Evolutionary conservation across 139 green algal genomes (phyloP).

Genomic region (Coccomyxa sp.): DNA sequence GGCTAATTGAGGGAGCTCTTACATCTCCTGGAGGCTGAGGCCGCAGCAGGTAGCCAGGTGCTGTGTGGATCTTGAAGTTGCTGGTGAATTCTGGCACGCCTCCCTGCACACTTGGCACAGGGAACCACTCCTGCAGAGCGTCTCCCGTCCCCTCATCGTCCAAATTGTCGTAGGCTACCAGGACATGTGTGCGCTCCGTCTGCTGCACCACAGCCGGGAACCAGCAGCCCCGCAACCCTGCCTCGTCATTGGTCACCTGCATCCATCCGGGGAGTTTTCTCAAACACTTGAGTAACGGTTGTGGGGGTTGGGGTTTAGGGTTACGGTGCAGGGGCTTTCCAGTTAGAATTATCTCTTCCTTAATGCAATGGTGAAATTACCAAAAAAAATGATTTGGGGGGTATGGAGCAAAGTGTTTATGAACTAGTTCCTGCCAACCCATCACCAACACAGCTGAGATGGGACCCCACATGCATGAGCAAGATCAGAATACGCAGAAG

Average conservation of each 20-base stretch:
- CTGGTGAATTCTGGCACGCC: neutral
- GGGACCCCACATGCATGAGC: too few relatives aligned
- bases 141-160: slow-evolving; percentile 18
- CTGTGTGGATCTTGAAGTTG: slow-evolving; percentile 6
- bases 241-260: slow-evolving; percentile 38
- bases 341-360: too few relatives aligned
- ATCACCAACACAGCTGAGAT: too few relatives aligned
- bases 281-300: too few relatives aligned
- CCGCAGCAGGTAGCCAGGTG: slow-evolving; percentile 9
- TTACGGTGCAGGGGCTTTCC: too few relatives aligned
- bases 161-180: slow-evolving; percentile 39
- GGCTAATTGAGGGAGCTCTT: neutral
- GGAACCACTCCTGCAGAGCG: slow-evolving; percentile 47
- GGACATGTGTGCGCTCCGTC: slow-evolving; percentile 18
- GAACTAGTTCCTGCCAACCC: too few relatives aligned
- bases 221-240: slow-evolving; percentile 37
- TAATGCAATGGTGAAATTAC: too few relatives aligned
- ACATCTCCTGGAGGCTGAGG: slow-evolving; percentile 24
- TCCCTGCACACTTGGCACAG: slow-evolving; percentile 13
- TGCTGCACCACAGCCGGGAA: slow-evolving; percentile 17
- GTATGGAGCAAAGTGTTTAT: too few relatives aligned
- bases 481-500: too few relatives aligned
- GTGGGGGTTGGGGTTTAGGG: too few relatives aligned
- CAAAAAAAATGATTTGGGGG: too few relatives aligned
- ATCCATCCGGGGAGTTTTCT: neutral